Evolutionary conservation across 495 filamentous ascomycete genomes (phyloP).

Genomic region (Parathielavia appendiculata): DNA sequence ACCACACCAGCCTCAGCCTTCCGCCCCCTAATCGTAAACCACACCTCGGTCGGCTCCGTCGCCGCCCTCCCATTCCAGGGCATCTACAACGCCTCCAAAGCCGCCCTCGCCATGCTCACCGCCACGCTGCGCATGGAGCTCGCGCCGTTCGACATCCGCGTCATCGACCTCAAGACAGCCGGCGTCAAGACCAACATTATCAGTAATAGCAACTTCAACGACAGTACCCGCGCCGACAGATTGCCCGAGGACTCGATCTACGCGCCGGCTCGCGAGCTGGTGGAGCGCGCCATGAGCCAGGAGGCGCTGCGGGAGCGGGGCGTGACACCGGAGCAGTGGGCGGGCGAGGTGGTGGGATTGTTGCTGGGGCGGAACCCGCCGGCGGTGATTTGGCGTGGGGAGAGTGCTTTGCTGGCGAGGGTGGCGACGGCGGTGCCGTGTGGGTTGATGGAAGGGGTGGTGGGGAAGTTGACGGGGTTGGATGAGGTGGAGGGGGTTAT

Average conservation of each 20-base stretch:
- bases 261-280: slow-evolving; percentile 12
- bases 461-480: slow-evolving; percentile 13
- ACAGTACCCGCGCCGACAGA: no score
- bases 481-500: slow-evolving; percentile 12
- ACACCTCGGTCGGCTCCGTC: slow-evolving; percentile 26
- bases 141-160: slow-evolving; percentile 44
- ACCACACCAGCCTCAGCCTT: slow-evolving; percentile 25
- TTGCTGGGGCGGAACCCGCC: slow-evolving; percentile 15
- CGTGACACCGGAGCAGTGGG: slow-evolving; percentile 15
- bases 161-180: slow-evolving; percentile 32
- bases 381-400: slow-evolving; percentile 11
- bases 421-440: slow-evolving; percentile 12
- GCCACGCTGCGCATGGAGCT: slow-evolving; percentile 51
- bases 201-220: slow-evolving; percentile 12
- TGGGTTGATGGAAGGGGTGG: neutral
- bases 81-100: slow-evolving; percentile 52
- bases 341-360: slow-evolving; percentile 7
- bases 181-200: slow-evolving; percentile 21
- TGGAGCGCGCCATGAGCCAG: slow-evolving; percentile 25
- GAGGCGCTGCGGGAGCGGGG: slow-evolving; percentile 1
- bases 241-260: slow-evolving; percentile 13
- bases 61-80: slow-evolving; percentile 39
- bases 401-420: slow-evolving; percentile 4
- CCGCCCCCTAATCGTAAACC: slow-evolving; percentile 37
- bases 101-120: slow-evolving; percentile 43